A percentile compares a stretch with the other conserved stretches of the same genome.
Evolutionary conservation across 2,329 filamentous ascomycete genomes (phyloP).

Genomic region (Dothistroma pini): DNA sequence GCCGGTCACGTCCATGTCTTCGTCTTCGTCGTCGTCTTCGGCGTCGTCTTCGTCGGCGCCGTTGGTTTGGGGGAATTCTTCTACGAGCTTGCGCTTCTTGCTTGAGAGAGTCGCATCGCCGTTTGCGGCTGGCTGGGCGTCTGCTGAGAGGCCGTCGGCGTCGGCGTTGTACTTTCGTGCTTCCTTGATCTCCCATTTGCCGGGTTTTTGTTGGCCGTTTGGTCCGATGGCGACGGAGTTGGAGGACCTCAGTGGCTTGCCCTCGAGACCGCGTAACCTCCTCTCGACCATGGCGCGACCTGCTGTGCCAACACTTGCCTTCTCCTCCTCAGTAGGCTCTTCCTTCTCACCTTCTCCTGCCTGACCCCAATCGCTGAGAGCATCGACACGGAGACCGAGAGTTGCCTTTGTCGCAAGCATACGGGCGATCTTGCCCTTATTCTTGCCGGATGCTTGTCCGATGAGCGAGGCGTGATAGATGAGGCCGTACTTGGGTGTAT

Average conservation of each 20-base stretch:
- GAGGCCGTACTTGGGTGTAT: constrained; percentile 96
- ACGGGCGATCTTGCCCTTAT: constrained; percentile 99
- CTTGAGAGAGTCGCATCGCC: constrained; percentile 47
- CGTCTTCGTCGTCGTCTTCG: constrained; percentile 41
- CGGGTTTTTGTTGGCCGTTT: constrained; percentile 58
- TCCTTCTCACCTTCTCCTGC: constrained; percentile 61
- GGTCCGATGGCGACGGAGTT: constrained; percentile 72
- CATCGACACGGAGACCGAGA: constrained; percentile 88
- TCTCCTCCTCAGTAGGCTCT: constrained; percentile 78
- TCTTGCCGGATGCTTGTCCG: constrained; percentile 93
- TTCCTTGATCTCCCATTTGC: constrained; percentile 90
- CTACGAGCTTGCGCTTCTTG: constrained; percentile 44
- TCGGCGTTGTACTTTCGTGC: constrained; percentile 92
- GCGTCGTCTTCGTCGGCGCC: constrained; percentile 38
- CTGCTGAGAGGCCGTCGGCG: constrained; percentile 75
- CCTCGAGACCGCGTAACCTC: constrained; percentile 74
- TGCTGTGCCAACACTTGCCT: constrained; percentile 71
- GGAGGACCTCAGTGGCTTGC: constrained; percentile 73
- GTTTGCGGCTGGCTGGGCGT: constrained; percentile 60
- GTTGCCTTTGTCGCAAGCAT: constrained; percentile 92
- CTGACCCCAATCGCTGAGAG: constrained; percentile 71
- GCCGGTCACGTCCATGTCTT: constrained; percentile 16
- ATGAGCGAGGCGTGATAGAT: constrained; percentile 92
- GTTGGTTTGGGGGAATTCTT: constrained; percentile 46
- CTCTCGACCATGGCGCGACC: constrained; percentile 72